Percentiles rank a stretch among this genome's conserved stretches.
Evolutionary conservation across 202 grass and related monocot species (phyloP).

Genomic region (Miscanthus sacchariflorus): DNA sequence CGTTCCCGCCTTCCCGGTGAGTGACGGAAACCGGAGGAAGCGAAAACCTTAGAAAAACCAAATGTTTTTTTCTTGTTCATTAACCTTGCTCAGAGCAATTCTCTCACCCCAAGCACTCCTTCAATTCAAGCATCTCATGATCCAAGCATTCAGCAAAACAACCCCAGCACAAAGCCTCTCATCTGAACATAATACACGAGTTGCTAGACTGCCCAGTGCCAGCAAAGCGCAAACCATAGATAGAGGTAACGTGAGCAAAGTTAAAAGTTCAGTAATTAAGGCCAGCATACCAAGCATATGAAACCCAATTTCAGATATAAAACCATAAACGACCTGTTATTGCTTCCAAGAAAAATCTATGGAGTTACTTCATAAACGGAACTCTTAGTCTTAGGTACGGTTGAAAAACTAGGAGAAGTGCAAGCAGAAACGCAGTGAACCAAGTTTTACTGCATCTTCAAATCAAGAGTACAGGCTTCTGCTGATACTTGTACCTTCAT

Average conservation of each 20-base stretch:
- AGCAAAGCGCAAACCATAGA: constrained; percentile 1
- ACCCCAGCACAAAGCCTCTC: neutral
- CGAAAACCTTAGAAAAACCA: neutral
- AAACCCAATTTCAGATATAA: neutral
- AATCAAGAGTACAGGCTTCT: constrained; percentile 30
- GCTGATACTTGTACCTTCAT: constrained; percentile 33
- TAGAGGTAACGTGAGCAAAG: neutral
- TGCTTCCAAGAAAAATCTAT: neutral
- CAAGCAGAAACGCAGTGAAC: neutral
- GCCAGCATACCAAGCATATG: neutral
- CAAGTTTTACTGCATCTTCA: constrained; percentile 42
- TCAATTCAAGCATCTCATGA: neutral
- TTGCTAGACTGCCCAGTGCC: neutral
- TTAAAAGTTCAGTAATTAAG: neutral
- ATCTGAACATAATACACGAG: neutral
- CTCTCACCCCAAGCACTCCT: neutral
- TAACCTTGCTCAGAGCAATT: neutral
- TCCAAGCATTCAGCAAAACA: neutral
- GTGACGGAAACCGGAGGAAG: neutral
- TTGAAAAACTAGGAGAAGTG: neutral
- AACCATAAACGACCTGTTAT: neutral
- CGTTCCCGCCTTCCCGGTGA: neutral
- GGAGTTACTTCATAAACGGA: neutral
- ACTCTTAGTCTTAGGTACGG: neutral
- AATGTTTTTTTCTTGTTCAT: neutral